Percentiles rank a stretch among this genome's conserved stretches.
These are phyloP conservation scores for Sisymbrium irio DNA, from an alignment of 345 rosid genomes.

Conservation along the genomic window DNA sequence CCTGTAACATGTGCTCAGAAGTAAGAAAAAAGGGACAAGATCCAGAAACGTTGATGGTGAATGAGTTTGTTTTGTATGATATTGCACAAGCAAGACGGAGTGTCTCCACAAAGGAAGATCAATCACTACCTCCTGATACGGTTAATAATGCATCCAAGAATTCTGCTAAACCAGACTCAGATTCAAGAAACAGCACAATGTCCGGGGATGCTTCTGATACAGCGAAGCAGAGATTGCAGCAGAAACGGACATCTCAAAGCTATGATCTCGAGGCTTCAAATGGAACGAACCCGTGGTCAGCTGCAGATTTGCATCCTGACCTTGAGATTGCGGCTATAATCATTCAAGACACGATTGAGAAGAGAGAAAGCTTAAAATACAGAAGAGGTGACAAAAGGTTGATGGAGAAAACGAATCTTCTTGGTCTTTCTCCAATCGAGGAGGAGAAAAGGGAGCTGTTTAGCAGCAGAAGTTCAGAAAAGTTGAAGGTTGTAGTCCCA, in stretches of 20 bases:
- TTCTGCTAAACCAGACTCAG: conserved; percentile 37
- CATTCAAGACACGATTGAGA: conserved; percentile 62
- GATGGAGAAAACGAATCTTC: conserved; percentile 37
- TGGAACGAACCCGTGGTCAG: conserved; percentile 46
- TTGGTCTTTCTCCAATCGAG: conserved; percentile 33
- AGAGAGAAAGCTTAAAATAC: conserved; percentile 71
- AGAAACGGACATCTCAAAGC: conserved; percentile 28
- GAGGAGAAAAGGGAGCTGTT: conserved; percentile 39
- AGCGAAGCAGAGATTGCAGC: conserved; percentile 38
- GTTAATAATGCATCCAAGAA: conserved; percentile 9
- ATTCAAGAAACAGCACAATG: conserved; percentile 31
- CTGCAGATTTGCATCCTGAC: conserved; percentile 51
- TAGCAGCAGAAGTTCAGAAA: conserved; percentile 26
- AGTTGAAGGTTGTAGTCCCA: conserved; percentile 69
- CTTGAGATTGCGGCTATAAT: conserved; percentile 75
- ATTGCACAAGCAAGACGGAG: conserved; percentile 57
- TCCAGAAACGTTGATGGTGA: conserved; percentile 53
- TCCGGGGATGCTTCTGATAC: conserved; percentile 34
- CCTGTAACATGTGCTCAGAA: conserved; percentile 59
- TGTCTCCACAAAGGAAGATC: conserved; percentile 27
- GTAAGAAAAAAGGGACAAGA: conserved; percentile 44
- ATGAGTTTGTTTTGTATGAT: conserved; percentile 85
- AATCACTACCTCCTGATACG: conserved; percentile 31
- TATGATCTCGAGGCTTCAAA: conserved; percentile 41
- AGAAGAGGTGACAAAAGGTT: conserved; percentile 39